A percentile compares a stretch with the other conserved stretches of the same genome.
Evolutionary conservation across 2,329 filamentous ascomycete genomes (phyloP).

Genomic region (Gaeumannomyces sp.): DNA sequence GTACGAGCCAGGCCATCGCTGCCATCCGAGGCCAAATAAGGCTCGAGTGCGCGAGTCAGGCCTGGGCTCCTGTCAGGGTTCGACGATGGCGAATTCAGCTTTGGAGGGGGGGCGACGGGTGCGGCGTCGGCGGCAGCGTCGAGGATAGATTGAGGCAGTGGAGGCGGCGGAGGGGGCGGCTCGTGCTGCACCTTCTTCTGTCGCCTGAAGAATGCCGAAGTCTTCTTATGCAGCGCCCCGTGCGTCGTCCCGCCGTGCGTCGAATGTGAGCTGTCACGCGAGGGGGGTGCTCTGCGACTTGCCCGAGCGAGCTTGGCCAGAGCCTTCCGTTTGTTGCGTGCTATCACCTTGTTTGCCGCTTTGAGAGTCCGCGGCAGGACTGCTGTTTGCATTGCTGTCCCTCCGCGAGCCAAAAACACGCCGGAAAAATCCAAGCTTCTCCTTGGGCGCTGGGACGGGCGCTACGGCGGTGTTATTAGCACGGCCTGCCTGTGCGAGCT

Average conservation of each 20-base stretch:
- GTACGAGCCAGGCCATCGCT: slow-evolving; percentile 14
- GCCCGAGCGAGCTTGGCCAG: slow-evolving; percentile 27
- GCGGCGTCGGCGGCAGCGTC: slow-evolving; percentile 25
- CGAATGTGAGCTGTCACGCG: slow-evolving; percentile 43
- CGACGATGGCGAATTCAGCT: slow-evolving; percentile 14
- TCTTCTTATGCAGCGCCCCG: slow-evolving; percentile 70
- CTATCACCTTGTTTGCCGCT: not conserved
- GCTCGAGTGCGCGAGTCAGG: slow-evolving; percentile 79
- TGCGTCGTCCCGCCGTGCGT: slow-evolving; percentile 41
- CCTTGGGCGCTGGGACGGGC: slow-evolving; percentile 41
- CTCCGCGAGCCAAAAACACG: slow-evolving; percentile 70
- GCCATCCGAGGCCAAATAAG: slow-evolving; percentile 51
- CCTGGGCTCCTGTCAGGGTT: slow-evolving; percentile 54
- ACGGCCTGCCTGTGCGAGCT: slow-evolving; percentile 29
- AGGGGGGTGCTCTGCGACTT: slow-evolving; percentile 44
- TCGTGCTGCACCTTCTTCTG: slow-evolving; percentile 79
- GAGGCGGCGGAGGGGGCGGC: slow-evolving; percentile 24
- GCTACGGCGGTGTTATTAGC: slow-evolving; percentile 30
- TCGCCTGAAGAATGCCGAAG: slow-evolving; percentile 88
- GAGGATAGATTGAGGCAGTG: slow-evolving; percentile 30
- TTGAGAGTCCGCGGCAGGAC: not conserved
- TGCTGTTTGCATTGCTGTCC: not conserved
- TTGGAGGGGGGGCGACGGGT: slow-evolving; percentile 16
- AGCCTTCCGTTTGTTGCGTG: not conserved
- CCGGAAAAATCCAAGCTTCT: slow-evolving; percentile 84